phyloP scores from a whole-genome alignment of 306 rosid species.

The Cucurbita moschata region DNA sequence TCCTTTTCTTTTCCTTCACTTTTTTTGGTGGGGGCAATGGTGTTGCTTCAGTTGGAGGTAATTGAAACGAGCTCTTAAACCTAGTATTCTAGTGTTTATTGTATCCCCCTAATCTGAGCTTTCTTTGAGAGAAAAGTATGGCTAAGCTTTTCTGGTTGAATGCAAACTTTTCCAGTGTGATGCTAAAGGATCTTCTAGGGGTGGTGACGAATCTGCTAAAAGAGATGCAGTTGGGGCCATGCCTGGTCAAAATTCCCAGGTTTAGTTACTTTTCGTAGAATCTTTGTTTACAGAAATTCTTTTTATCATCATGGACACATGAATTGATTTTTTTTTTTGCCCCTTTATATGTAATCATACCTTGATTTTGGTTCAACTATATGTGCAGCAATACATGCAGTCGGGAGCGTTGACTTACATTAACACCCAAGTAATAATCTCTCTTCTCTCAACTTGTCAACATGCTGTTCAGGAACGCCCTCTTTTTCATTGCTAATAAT shows the following conservation, averaged over 20 bases:
- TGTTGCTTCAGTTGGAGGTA: constrained; percentile 61
- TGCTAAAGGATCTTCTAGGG: constrained; percentile 69
- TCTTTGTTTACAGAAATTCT: not conserved
- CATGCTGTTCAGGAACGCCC: not conserved
- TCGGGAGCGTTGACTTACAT: constrained; percentile 54
- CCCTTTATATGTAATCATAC: constrained; percentile 8
- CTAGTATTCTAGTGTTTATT: constrained; percentile 5
- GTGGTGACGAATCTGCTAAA: constrained; percentile 61
- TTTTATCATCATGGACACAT: not conserved
- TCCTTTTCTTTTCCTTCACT: constrained; percentile 8
- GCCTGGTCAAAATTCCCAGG: constrained; percentile 65
- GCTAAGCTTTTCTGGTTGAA: constrained; percentile 14
- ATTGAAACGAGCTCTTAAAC: constrained; percentile 11
- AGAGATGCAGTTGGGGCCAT: constrained; percentile 40
- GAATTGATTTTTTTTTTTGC: constrained; percentile 1
- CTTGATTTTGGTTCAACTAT: constrained; percentile 10
- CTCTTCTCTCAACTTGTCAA: constrained; percentile 5
- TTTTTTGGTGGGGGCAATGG: constrained; percentile 16
- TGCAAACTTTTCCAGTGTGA: constrained; percentile 54
- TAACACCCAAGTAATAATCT: constrained; percentile 47
- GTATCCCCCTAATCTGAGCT: not conserved
- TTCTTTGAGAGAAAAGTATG: not conserved
- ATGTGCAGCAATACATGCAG: constrained; percentile 40
- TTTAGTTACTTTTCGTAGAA: constrained; percentile 9
- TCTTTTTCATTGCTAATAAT: not conserved